Evolutionary conservation across 148 eudicot species (phyloP).

Genomic region (Cornus suecica): DNA sequence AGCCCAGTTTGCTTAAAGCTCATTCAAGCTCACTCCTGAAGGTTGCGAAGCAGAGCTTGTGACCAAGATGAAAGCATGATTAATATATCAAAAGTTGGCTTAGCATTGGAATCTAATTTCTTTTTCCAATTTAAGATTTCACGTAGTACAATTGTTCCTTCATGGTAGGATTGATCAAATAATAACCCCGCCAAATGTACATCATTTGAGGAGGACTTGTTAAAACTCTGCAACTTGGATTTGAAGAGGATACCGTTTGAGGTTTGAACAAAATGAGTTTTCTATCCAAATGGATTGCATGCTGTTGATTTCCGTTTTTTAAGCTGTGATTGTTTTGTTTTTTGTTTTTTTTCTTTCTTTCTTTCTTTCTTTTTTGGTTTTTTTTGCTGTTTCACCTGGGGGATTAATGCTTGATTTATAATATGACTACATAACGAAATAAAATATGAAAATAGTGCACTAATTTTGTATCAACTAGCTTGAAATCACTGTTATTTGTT

Average conservation of each 20-base stretch:
- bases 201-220: not conserved
- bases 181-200: not conserved
- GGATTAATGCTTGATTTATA: not conserved
- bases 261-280: not conserved
- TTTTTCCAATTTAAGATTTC: not conserved
- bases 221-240: not conserved
- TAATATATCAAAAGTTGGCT: not conserved
- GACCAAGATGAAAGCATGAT: not conserved
- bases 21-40: conserved; percentile 3
- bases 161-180: not conserved
- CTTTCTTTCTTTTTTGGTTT: too few relatives aligned
- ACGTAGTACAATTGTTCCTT: not conserved
- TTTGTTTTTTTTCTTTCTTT: not conserved
- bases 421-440: not conserved
- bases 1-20: conserved; percentile 9
- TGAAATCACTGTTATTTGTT: not conserved
- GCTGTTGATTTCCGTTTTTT: not conserved
- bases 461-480: not conserved
- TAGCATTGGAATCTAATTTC: not conserved
- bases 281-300: not conserved
- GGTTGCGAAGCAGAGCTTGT: not conserved
- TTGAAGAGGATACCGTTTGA: conserved; percentile 1
- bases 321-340: not conserved
- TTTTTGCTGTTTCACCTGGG: too few relatives aligned
- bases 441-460: not conserved